Conservation (phyloP, 2,329 filamentous ascomycete species). For the Anthostomella pinea region DNA sequence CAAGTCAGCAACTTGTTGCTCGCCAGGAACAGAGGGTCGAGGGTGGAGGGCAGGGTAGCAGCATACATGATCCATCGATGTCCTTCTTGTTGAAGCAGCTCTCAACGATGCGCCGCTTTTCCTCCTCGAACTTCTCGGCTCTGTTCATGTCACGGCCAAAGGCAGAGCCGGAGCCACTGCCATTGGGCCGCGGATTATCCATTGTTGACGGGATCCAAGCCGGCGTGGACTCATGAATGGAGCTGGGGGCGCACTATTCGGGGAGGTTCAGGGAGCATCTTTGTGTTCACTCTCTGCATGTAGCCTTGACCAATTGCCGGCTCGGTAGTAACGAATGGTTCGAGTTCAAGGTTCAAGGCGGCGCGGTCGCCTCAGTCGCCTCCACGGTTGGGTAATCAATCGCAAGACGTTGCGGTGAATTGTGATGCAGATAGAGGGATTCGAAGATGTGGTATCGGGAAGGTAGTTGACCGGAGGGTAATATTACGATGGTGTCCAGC, state of each 20-base stretch:
- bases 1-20: slow-evolving; percentile 6
- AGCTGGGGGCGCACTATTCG: slow-evolving; percentile 17
- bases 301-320: no score
- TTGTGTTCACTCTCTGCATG: slow-evolving; percentile 8
- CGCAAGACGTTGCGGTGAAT: no score
- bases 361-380: no score
- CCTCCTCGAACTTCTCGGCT: slow-evolving; percentile 92
- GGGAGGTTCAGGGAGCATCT: slow-evolving; percentile 28
- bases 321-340: no score
- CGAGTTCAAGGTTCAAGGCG: no score
- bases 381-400: no score
- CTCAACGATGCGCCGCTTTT: slow-evolving; percentile 90
- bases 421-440: no score
- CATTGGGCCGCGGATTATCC: slow-evolving; percentile 30
- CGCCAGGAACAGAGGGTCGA: slow-evolving; percentile 9
- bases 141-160: slow-evolving; percentile 39
- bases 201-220: slow-evolving; percentile 20
- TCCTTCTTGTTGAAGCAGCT: slow-evolving; percentile 94
- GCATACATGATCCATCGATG: slow-evolving; percentile 77
- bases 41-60: no score
- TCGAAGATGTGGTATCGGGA: no score
- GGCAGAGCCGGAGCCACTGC: slow-evolving; percentile 27
- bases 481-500: no score
- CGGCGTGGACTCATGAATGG: slow-evolving; percentile 28
- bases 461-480: no score